Evolutionary conservation across 2,329 filamentous ascomycete species (phyloP).

Genomic region (Simplicillium aogashimaense): DNA sequence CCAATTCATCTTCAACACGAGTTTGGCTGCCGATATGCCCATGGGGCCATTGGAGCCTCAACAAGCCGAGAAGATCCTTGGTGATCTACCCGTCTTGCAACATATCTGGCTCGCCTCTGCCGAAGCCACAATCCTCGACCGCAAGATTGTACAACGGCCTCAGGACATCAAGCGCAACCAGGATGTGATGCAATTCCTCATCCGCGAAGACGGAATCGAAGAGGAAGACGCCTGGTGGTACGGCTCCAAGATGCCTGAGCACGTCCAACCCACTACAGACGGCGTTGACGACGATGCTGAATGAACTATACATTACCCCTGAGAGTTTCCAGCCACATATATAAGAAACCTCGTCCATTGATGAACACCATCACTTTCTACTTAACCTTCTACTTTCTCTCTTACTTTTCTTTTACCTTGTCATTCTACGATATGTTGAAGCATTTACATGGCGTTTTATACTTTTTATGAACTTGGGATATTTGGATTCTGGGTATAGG

Average conservation of each 20-base stretch:
- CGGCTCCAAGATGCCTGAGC: constrained; percentile 41
- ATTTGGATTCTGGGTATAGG: neutral
- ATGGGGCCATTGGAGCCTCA: constrained; percentile 46
- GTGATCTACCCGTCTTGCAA: constrained; percentile 47
- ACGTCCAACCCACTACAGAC: constrained; percentile 40
- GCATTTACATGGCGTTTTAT: constrained; percentile 2
- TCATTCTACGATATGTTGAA: no score
- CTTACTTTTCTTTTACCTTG: neutral
- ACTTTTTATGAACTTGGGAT: constrained; percentile 1
- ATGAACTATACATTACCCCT: constrained; percentile 8
- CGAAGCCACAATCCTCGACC: constrained; percentile 50
- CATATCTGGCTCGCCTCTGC: constrained; percentile 55
- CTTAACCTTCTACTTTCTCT: neutral
- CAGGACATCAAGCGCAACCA: constrained; percentile 55
- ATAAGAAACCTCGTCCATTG: neutral
- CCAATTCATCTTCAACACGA: constrained; percentile 47
- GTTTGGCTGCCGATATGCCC: constrained; percentile 50
- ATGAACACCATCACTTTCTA: neutral
- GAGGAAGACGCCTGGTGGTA: constrained; percentile 57
- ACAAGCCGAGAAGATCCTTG: constrained; percentile 37
- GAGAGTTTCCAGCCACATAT: constrained; percentile 4
- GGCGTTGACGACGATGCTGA: constrained; percentile 42
- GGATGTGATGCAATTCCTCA: constrained; percentile 53
- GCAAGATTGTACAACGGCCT: constrained; percentile 45
- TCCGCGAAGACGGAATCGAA: constrained; percentile 48